These are phyloP conservation scores for Pyronema domesticum DNA, from an alignment of 495 filamentous ascomycete genomes.

Conservation along the genomic window DNA sequence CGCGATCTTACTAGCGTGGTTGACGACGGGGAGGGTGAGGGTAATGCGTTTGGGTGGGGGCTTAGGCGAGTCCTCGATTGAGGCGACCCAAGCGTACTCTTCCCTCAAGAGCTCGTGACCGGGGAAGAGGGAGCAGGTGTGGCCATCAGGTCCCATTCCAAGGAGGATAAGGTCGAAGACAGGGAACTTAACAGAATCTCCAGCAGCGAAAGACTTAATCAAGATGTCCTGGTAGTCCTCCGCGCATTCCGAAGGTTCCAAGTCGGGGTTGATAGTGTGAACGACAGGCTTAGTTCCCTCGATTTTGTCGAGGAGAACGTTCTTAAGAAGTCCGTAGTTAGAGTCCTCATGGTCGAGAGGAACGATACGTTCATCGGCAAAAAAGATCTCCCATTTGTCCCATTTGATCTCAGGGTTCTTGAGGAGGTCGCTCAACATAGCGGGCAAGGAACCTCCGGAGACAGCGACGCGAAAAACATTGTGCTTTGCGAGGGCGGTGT, in stretches of 20 bases:
- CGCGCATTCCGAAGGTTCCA: constrained; percentile 77
- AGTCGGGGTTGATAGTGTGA: constrained; percentile 53
- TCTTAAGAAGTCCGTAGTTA: constrained; percentile 78
- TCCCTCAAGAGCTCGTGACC: constrained; percentile 74
- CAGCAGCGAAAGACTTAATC: constrained; percentile 61
- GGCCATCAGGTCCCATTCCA: constrained; percentile 86
- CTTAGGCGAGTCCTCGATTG: constrained; percentile 85
- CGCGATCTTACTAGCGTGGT: constrained; percentile 62
- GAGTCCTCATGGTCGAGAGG: constrained; percentile 81
- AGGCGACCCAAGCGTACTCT: constrained; percentile 76
- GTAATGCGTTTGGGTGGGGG: constrained; percentile 82
- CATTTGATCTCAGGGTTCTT: constrained; percentile 46
- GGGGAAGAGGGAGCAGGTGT: constrained; percentile 93
- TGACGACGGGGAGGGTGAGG: constrained; percentile 73
- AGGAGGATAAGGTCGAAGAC: constrained; percentile 88
- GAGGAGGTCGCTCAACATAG: constrained; percentile 70
- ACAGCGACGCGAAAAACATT: constrained; percentile 74
- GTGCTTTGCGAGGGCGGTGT: constrained; percentile 60
- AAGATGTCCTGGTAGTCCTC: constrained; percentile 86
- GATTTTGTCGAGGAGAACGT: constrained; percentile 74
- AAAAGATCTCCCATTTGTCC: constrained; percentile 91
- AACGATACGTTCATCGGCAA: constrained; percentile 90
- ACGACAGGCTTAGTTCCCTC: constrained; percentile 51
- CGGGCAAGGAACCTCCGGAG: constrained; percentile 84
- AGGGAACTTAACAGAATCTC: constrained; percentile 76